Base-by-base conservation (phyloP, 768 basidiomycete species). In the Mrakia blollopis region DNA sequence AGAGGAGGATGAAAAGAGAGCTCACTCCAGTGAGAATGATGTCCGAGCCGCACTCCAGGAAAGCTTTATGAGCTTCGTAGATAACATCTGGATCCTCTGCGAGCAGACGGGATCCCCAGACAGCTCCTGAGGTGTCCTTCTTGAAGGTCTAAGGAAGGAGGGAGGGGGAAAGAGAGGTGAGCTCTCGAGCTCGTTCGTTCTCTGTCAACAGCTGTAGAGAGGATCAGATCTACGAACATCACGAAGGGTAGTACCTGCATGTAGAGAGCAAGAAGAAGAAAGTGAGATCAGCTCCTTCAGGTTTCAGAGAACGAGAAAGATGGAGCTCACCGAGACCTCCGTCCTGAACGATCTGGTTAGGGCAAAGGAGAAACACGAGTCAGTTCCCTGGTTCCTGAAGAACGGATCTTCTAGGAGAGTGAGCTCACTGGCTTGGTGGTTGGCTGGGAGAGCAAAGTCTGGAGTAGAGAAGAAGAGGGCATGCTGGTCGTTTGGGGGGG, bases 91-190 rank as follows among this genome's bases (percentile, higher is more conserved):
- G 87, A 54, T 89, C 84, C 41, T 88, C 85, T 21, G 85, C 82
- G 16, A 90, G 83, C 13, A 89, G 86, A 72, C 88, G 86, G 0
- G 89, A 88, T 21, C 91, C 92, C 92, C 92, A 93, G 32, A 93
- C 83, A 2, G 89, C 86, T 47, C 87, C 82, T 0, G 88, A 85
- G 63, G 88, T 87, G 78, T 87, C 84, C 47, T 86, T 75, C 54
- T 85, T 82, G 80, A 88, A 85, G 1, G 68, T 78, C 70, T 72
- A 35, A 39, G 21, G 61, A n/a, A n/a, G 25, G 32, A 5, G 44
- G 16, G 39, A 21, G 32, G 44, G 35, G 21, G 32, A 9, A 16
- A 30, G 13, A 47, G 68, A 30, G 18, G 47, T 50, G 16, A 50
- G 47, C 2, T 21, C 65, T 37, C 50, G 44, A 32, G 14, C n/a